These are phyloP conservation scores for Hymenoscyphus linearis DNA, from an alignment of 2,329 filamentous ascomycete species.

Conservation along the genomic window DNA sequence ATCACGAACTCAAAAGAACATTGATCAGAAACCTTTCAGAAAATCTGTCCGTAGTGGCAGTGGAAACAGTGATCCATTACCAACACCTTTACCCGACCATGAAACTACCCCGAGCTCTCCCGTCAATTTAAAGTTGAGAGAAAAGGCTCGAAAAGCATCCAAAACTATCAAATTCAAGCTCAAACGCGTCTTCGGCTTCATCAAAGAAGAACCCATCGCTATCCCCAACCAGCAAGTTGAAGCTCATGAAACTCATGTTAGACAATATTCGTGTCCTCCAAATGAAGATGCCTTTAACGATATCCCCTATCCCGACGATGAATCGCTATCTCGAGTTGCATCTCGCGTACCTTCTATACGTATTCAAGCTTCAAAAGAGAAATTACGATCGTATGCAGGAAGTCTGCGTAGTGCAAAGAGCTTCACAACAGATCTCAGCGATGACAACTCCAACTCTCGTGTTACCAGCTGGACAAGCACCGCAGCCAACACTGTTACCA, in stretches of 20 bases:
- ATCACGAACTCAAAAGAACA: conserved; percentile 30
- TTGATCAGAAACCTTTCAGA: conserved; percentile 35
- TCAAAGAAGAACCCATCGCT: conserved; percentile 31
- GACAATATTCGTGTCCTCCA: conserved; percentile 22
- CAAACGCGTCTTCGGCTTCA: conserved; percentile 49
- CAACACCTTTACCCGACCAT: conserved; percentile 27
- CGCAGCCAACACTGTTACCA: conserved; percentile 47
- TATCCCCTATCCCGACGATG: conserved; percentile 36
- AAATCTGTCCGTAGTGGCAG: conserved; percentile 47
- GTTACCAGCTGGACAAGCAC: conserved; percentile 71
- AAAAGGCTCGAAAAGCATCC: conserved; percentile 57
- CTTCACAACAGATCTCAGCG: conserved; percentile 35
- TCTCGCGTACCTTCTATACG: conserved; percentile 48
- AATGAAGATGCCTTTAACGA: conserved; percentile 32
- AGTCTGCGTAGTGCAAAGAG: conserved; percentile 47
- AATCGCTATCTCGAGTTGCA: conserved; percentile 43
- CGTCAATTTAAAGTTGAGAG: conserved; percentile 35
- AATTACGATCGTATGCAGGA: conserved; percentile 47
- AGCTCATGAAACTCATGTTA: conserved; percentile 33
- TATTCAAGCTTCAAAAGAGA: conserved; percentile 40
- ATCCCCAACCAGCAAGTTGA: conserved; percentile 50
- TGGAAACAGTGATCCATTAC: conserved; percentile 32
- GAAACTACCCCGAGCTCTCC: conserved; percentile 27
- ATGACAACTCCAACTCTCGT: conserved; percentile 49
- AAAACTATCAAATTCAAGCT: conserved; percentile 56